Evolutionary conservation across 768 basidiomycete species (phyloP).

Genomic region (Tricholoma bakamatsutake): DNA sequence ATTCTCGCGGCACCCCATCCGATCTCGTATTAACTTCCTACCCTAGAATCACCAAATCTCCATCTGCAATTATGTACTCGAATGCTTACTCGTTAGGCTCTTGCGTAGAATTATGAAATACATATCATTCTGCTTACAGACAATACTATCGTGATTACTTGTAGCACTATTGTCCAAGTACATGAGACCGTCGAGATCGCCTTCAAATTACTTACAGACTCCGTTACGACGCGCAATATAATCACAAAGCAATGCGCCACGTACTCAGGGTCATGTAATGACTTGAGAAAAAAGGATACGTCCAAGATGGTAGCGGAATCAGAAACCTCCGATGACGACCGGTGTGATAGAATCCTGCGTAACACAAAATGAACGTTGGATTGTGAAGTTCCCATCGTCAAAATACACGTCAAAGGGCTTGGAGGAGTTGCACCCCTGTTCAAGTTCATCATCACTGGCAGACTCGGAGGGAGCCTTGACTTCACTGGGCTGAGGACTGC

Average conservation of each 20-base stretch:
- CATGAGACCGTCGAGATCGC: no score
- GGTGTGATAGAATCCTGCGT: neutral
- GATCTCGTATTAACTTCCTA: neutral
- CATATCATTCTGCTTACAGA: neutral
- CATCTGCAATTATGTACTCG: neutral
- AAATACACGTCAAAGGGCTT: neutral
- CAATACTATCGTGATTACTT: no score
- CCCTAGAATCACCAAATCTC: neutral
- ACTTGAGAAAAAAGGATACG: conserved; percentile 4
- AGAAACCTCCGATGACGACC: neutral
- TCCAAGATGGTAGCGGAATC: conserved; percentile 4
- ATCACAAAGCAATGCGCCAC: neutral
- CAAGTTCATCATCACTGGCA: neutral
- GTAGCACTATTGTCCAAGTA: no score
- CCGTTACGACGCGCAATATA: no score
- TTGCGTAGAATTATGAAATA: neutral
- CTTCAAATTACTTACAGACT: no score
- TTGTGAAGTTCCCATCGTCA: conserved; percentile 4
- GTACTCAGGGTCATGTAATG: conserved; percentile 6
- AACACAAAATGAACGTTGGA: neutral
- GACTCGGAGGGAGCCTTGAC: no score
- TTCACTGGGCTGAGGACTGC: no score
- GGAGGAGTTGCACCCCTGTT: neutral
- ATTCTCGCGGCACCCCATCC: conserved; percentile 2
- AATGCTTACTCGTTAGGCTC: neutral